phyloP scores from a whole-genome alignment of 2,329 filamentous ascomycete species.

The Diaporthe sp. region DNA sequence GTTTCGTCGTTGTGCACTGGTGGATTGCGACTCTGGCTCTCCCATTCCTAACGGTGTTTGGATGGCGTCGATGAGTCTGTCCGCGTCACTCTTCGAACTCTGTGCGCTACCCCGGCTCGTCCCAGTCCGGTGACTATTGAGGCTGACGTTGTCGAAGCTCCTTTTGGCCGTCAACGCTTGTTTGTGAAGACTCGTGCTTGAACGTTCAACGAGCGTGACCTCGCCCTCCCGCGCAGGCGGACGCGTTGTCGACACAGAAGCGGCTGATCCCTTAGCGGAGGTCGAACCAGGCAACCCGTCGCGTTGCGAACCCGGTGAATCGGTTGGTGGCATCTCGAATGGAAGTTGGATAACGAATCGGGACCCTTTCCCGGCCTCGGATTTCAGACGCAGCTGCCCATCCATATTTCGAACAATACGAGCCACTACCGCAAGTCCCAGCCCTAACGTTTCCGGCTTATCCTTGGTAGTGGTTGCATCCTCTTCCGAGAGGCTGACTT shows the following conservation, averaged over 20 bases:
- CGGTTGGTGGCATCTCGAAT: slow-evolving; percentile 68
- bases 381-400: slow-evolving; percentile 85
- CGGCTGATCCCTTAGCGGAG: slow-evolving; percentile 38
- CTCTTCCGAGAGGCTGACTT: slow-evolving; percentile 37
- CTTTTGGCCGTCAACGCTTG: slow-evolving; percentile 40
- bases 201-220: slow-evolving; percentile 69
- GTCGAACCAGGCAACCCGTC: background rate
- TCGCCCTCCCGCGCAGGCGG: slow-evolving; percentile 58
- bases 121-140: slow-evolving; percentile 53
- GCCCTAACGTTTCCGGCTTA: slow-evolving; percentile 68
- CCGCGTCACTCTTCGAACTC: slow-evolving; percentile 71
- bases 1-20: slow-evolving; percentile 31
- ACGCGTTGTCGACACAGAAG: slow-evolving; percentile 45
- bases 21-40: slow-evolving; percentile 46
- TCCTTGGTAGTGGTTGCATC: slow-evolving; percentile 44
- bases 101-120: slow-evolving; percentile 61
- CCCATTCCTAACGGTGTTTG: slow-evolving; percentile 65
- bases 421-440: slow-evolving; percentile 90
- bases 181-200: slow-evolving; percentile 40
- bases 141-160: slow-evolving; percentile 51
- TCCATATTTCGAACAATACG: slow-evolving; percentile 91
- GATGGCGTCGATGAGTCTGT: slow-evolving; percentile 78
- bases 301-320: slow-evolving; percentile 14
- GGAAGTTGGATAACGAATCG: slow-evolving; percentile 84
- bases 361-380: slow-evolving; percentile 83